These are phyloP conservation scores for Draba incana DNA, from an alignment of 345 rosid species.

Conservation along the genomic window DNA sequence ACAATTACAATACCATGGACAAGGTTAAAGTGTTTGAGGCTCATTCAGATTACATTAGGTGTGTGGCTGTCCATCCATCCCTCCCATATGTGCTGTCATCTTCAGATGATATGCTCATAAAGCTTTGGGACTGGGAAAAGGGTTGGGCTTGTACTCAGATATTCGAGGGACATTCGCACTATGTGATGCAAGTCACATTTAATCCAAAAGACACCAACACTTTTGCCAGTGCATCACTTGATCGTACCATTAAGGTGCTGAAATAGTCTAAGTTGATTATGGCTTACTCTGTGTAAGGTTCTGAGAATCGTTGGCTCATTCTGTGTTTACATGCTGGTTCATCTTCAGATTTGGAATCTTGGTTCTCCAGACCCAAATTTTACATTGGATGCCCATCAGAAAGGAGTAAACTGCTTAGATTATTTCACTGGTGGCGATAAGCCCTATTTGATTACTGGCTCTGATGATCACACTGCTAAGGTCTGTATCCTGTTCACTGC, in stretches of 20 bases:
- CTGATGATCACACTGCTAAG: slow-evolving; percentile 97
- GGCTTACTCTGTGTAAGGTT: slow-evolving; percentile 16
- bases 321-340: slow-evolving; percentile 29
- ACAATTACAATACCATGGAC: slow-evolving; percentile 91
- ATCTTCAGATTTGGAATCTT: slow-evolving; percentile 86
- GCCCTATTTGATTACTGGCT: slow-evolving; percentile 87
- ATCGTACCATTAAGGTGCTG: slow-evolving; percentile 83
- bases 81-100: slow-evolving; percentile 90
- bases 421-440: slow-evolving; percentile 96
- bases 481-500: slow-evolving; percentile 42
- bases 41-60: slow-evolving; percentile 93
- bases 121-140: slow-evolving; percentile 99
- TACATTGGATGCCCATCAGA: slow-evolving; percentile 92
- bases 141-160: slow-evolving; percentile 92
- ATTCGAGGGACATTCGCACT: slow-evolving; percentile 99
- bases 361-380: slow-evolving; percentile 95
- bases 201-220: slow-evolving; percentile 92
- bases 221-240: slow-evolving; percentile 98
- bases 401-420: slow-evolving; percentile 92
- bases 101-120: slow-evolving; percentile 98
- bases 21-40: slow-evolving; percentile 95
- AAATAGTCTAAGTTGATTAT: slow-evolving; percentile 9
- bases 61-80: slow-evolving; percentile 92
- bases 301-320: slow-evolving; percentile 18
- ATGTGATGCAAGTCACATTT: slow-evolving; percentile 97